Base-by-base conservation (phyloP, 306 rosid genomes). In the Trichosanthes truncata region DNA sequence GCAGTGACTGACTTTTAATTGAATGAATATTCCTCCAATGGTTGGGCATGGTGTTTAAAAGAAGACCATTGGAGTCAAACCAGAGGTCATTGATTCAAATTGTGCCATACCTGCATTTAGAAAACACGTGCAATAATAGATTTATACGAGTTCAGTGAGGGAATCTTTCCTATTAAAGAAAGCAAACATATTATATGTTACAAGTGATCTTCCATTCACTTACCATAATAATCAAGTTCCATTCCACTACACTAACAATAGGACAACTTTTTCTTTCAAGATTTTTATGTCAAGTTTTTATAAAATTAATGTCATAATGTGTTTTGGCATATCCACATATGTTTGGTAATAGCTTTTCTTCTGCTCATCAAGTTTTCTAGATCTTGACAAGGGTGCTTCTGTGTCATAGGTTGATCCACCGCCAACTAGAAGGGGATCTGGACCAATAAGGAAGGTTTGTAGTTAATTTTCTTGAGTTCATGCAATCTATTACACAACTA, bases 391-490 rank as follows among this genome's bases (percentile, higher is more conserved):
- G 56, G 26, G 43, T 82, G 85, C 60, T 81, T 36, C 82, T 80
- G 60, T 81, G 68, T 51, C 66, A 40, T 78, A 94, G 98, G 93
- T 91, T 74, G 96, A 92, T 73, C 85, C 81, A 72, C 92, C 98
- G 79, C 56, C 93, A 18, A 13, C 84, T 66, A 90, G 97, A 89
- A 0, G 66, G 31, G 98, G 93, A 82, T 92, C 98, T 3, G 97
- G 94, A 82, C 79, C 87, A 18, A 73, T 86, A 76, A 89, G 97
- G 89, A 94, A 94, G 97, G 98, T 94, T 83, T 1, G 11, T 31
- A 49, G 3, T 7, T 29, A 10, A 46, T 25, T 48, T 25, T 46
- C 35, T 71, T 41, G 36, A 43, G 56, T 0, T 1, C 29, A 61
- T 61, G 40, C 68, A 14, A 61, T 63, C 1, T 9, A 45, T 14